Conservation (phyloP, 2,329 filamentous ascomycete genomes). For the Graphilbum sp. region DNA sequence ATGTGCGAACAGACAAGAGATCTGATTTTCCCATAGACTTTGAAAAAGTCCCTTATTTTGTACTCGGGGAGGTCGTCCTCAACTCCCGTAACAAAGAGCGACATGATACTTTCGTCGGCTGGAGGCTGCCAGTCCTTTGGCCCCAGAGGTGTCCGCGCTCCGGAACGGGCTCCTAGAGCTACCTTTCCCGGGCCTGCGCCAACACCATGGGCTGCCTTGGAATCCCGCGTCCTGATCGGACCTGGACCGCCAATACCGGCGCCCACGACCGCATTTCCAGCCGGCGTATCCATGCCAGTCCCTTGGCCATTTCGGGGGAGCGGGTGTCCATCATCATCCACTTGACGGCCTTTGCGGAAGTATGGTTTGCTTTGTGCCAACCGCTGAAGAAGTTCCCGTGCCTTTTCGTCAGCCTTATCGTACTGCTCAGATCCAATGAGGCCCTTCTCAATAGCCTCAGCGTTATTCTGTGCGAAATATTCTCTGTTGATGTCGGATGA, state of each 20-base stretch:
- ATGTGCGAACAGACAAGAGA: constrained; percentile 93
- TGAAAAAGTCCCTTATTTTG: constrained; percentile 81
- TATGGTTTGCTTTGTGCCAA: constrained; percentile 90
- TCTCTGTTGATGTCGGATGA: constrained; percentile 87
- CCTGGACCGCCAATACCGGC: constrained; percentile 49
- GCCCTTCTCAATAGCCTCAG: constrained; percentile 87
- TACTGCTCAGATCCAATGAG: constrained; percentile 68
- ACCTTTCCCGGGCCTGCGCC: constrained; percentile 42
- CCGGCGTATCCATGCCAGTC: too few relatives aligned
- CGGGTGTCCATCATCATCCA: constrained; percentile 41
- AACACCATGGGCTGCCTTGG: constrained; percentile 33
- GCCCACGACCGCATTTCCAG: constrained; percentile 32
- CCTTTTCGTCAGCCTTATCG: constrained; percentile 95
- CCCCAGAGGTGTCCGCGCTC: constrained; percentile 60
- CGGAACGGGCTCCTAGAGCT: too few relatives aligned
- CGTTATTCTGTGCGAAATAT: constrained; percentile 95
- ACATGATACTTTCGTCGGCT: constrained; percentile 70
- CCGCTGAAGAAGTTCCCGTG: constrained; percentile 67
- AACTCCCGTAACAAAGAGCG: constrained; percentile 84
- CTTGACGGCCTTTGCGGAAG: constrained; percentile 68
- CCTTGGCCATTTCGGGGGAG: constrained; percentile 9
- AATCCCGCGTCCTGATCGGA: constrained; percentile 62
- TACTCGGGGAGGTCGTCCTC: constrained; percentile 93
- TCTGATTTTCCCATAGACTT: constrained; percentile 73
- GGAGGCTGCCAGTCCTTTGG: constrained; percentile 79